A percentile compares a stretch with the other conserved stretches of the same genome.
Evolutionary conservation across 2,329 filamentous ascomycete species (phyloP).

Genomic region (Macrophomina phaseolina): DNA sequence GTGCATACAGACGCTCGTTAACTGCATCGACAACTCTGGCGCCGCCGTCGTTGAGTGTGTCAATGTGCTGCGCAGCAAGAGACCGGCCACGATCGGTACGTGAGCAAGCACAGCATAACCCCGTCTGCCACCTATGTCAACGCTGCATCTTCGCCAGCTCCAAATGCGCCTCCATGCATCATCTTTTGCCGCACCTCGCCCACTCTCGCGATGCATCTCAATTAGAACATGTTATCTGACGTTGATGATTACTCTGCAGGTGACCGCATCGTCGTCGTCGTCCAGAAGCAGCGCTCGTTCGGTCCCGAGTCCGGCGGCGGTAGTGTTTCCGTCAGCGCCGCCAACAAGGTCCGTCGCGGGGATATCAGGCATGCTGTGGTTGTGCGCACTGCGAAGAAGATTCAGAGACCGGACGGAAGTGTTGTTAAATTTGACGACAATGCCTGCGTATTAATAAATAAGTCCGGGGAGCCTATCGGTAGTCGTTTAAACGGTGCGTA

Average conservation of each 20-base stretch:
- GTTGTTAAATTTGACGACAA: constrained; percentile 96
- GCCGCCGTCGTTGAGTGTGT: constrained; percentile 97
- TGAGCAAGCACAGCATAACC: constrained; percentile 18
- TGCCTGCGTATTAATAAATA: constrained; percentile 96
- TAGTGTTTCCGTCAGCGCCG: constrained; percentile 72
- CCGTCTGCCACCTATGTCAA: constrained; percentile 13
- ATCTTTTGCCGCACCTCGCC: neutral
- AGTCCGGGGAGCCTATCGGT: constrained; percentile 93
- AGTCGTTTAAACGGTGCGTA: constrained; percentile 77
- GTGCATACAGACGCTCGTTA: constrained; percentile 79
- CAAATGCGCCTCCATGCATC: neutral
- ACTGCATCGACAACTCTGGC: constrained; percentile 99
- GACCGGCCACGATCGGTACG: constrained; percentile 85
- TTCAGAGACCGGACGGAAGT: constrained; percentile 85
- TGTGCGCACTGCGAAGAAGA: constrained; percentile 87
- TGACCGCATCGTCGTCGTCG: constrained; percentile 95
- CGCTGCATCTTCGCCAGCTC: neutral
- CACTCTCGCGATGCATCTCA: neutral
- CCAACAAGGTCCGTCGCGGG: constrained; percentile 93
- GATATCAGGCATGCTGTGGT: constrained; percentile 97
- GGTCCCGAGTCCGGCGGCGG: constrained; percentile 70
- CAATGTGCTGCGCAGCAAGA: constrained; percentile 89
- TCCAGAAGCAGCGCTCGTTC: constrained; percentile 90
- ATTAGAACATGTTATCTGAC: neutral
- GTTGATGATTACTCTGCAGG: constrained; percentile 59